phyloP scores from a whole-genome alignment of 306 rosid species.

The Begonia fuchsioides region DNA sequence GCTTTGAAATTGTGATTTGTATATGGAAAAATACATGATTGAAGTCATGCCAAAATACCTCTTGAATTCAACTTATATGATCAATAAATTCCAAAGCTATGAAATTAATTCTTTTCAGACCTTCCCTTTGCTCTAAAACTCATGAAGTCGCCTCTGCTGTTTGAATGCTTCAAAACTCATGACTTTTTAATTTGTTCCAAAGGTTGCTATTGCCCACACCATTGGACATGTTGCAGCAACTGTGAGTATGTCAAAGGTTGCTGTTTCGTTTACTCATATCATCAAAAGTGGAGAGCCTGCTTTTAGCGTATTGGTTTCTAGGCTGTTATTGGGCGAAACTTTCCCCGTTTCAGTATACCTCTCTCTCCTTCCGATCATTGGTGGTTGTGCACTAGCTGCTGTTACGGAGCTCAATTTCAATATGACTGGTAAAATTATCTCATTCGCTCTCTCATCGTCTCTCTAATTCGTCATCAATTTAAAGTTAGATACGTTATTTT shows the following conservation, averaged over 20 bases:
- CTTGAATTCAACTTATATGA: not conserved
- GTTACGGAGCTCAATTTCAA: constrained; percentile 96
- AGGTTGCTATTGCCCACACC: constrained; percentile 98
- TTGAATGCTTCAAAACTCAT: constrained; percentile 4
- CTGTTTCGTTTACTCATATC: constrained; percentile 94
- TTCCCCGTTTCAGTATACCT: constrained; percentile 71
- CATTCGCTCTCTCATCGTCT: not conserved
- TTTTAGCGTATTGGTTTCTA: constrained; percentile 83
- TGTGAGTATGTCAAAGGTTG: constrained; percentile 98
- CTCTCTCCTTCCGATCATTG: constrained; percentile 83
- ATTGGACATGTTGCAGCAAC: constrained; percentile 98
- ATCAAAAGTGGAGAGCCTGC: constrained; percentile 99
- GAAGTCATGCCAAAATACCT: not conserved
- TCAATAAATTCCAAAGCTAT: not conserved
- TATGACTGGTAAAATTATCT: constrained; percentile 52
- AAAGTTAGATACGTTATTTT: not conserved
- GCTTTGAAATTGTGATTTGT: not conserved
- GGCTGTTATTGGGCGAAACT: constrained; percentile 76
- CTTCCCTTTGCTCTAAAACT: too few relatives aligned
- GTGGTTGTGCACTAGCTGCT: constrained; percentile 96
- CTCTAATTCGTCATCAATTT: not conserved
- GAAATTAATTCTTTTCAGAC: too few relatives aligned
- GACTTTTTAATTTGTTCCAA: constrained; percentile 5
- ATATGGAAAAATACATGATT: not conserved
- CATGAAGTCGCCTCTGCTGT: not conserved